Evolutionary conservation across 2,329 filamentous ascomycete genomes (phyloP).

Genomic region (Daldinia eschscholtzii): DNA sequence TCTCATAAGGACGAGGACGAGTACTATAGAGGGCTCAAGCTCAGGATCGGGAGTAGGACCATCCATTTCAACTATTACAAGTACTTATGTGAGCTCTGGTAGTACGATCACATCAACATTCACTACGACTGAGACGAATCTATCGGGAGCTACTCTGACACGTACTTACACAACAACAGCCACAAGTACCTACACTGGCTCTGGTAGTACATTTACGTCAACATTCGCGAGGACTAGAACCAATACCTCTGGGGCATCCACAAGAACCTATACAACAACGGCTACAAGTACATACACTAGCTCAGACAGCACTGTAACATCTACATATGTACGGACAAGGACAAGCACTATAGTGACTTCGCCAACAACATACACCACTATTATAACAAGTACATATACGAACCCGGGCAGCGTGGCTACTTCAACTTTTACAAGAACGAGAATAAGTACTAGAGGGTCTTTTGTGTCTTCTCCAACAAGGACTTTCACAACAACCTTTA

Average conservation of each 20-base stretch:
- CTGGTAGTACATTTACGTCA: conserved; percentile 3
- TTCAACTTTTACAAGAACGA: conserved; percentile 28
- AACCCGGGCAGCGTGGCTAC: conserved; percentile 8
- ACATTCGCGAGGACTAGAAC: conserved; percentile 6
- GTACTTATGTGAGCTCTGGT: background rate
- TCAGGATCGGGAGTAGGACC: background rate
- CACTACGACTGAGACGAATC: conserved; percentile 31
- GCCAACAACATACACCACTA: conserved; percentile 8
- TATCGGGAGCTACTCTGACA: conserved; percentile 3
- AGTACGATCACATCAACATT: conserved; percentile 24
- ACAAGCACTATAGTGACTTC: background rate
- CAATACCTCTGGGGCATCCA: background rate
- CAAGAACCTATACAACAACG: conserved; percentile 7
- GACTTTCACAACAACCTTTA: conserved; percentile 26
- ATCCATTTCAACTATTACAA: background rate
- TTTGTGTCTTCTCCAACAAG: conserved; percentile 16
- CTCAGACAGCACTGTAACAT: conserved; percentile 17
- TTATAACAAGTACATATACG: conserved; percentile 12
- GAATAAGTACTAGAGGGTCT: conserved; percentile 23
- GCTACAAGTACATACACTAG: conserved; percentile 25
- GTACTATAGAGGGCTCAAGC: conserved; percentile 18
- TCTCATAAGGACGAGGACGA: conserved; percentile 11
- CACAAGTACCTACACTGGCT: background rate
- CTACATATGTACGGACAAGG: conserved; percentile 13
- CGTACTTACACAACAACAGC: conserved; percentile 28